Base-by-base conservation (phyloP, 176 grass and related monocot species). In the Themeda triandra region DNA sequence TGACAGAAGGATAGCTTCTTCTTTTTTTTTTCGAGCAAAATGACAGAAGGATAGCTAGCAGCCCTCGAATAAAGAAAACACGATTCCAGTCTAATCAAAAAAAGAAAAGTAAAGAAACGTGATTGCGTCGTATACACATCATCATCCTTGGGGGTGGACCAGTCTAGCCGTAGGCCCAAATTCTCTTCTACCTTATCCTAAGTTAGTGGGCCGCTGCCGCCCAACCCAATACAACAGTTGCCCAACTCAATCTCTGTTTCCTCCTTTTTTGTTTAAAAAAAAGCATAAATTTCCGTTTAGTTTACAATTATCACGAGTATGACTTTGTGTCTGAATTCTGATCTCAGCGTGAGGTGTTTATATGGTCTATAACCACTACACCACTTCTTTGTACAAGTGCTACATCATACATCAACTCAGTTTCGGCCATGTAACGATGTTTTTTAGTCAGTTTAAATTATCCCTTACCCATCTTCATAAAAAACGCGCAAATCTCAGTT, bases 141-240 rank as follows among this genome's bases (percentile, higher is more conserved):
- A 68, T 23, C 64, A 53, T 49, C 41, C 8, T 25, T 25, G 58
- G 56, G 56, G n/a, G 44, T 69, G 78, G 42, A 35, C 63, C 44
- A 68, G 30, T 25, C 11, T 68, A 35, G 11, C 63, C 12, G 45
- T 80, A 49, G 63, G 78, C 78, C 78, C 78, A 80, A 49, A 36
- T 69, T 80, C 19, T 36, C 32, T 51, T n/a, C 41, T 17, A 10
- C 29, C 17, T 74, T 74, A 74, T 49, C 71, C 7, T 48, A 32
- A 11, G 4, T 68, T 68, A 80, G 64, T 80, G 63, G 78, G 78
- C 78, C 66, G 78, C 23, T 12, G 29, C 63, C 39, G 29, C 77
- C 78, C 46, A 80, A 49, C 13, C 44, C 78, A 35, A 53, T 45
- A 18, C 21, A 37, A 49, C 63, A 48, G 10, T 6, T 78, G 13